Evolutionary conservation across 805 yeast genomes (phyloP), one percentile per base, ranked within the genome.

Genomic region (Debaryomyces maramus): DNA sequence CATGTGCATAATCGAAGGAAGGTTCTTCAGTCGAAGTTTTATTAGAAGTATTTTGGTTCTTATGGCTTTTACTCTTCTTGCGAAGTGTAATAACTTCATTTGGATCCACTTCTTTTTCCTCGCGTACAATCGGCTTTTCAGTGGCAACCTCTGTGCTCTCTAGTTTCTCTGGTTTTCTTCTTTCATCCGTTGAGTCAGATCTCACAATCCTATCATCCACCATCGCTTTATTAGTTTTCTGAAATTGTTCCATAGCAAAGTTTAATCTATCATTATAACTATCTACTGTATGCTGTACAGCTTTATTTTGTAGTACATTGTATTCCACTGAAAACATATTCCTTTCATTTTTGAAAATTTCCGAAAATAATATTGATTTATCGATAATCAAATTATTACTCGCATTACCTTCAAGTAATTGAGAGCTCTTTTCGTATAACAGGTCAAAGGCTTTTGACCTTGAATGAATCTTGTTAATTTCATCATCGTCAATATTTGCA

Each of bases 21-120:
- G 62, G 60, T 10, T 43, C 53, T 6, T 36, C 41, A 11, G 38
- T 40, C 6, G 29, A 21, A 3, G 41, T 27, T 28, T 26, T 32
- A 15, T 32, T 36, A 41, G 43, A 28, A 35, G 36, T 33, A 29
- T 45, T 39, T 14, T 43, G 43, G 36, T 45, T 32, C n/a, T 39
- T 37, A 13, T 33, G 37, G 36, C 40, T 53, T 23, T 17, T 29
- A 14, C 38, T 39, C 34, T 46, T 60, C 32, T 53, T 51, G 32
- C 67, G 65, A 35, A 75, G 54, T 1, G 74, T 65, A 17, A 75
- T 60, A 15, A 75, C 52, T 37, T 73, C 78, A 40, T 66, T 63
- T 2, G 55, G 52, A 42, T 58, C 55, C 17, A 42, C 8, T 20
- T 52, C 49, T 28, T 47, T 46, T 2, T 30, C 36, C 2, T 22